Conservation (phyloP, 1,284 basidiomycete species). For the Trametes hirsuta region DNA sequence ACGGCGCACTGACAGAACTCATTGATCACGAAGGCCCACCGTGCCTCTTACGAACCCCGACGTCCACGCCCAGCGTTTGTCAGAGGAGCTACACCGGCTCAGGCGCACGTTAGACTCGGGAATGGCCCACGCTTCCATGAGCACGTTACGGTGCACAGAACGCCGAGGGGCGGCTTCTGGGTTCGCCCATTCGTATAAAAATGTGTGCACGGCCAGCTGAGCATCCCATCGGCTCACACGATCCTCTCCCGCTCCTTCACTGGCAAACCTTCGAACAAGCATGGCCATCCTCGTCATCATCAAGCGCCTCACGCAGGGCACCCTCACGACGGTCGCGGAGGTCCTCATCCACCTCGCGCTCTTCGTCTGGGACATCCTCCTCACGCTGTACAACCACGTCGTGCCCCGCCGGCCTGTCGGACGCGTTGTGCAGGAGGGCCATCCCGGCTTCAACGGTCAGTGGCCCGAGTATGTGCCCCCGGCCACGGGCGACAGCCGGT, state of each 20-base stretch:
- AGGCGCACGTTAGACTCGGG: too few relatives aligned
- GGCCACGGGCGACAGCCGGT: constrained; percentile 63
- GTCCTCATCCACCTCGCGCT: constrained; percentile 21
- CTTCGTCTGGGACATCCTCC: constrained; percentile 45
- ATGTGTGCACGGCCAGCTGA: background rate
- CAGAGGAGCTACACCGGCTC: too few relatives aligned
- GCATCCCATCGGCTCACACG: background rate
- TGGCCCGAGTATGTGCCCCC: constrained; percentile 72
- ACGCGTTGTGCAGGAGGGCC: constrained; percentile 57
- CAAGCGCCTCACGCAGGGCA: constrained; percentile 20
- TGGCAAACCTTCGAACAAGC: background rate
- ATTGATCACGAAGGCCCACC: too few relatives aligned
- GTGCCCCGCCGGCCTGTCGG: constrained; percentile 51
- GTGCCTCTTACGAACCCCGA: too few relatives aligned
- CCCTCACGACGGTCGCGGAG: constrained; percentile 19
- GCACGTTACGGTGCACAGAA: too few relatives aligned
- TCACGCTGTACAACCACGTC: constrained; percentile 60
- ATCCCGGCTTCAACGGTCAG: constrained; percentile 61
- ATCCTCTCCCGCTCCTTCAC: background rate
- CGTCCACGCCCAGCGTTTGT: too few relatives aligned
- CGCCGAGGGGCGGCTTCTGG: too few relatives aligned
- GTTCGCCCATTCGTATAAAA: background rate
- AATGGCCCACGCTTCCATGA: too few relatives aligned
- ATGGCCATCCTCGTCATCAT: constrained; percentile 22
- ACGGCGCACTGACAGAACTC: too few relatives aligned